These are phyloP conservation scores for Monosporascus sp. DNA, from an alignment of 2,329 filamentous ascomycete genomes.

Conservation along the genomic window DNA sequence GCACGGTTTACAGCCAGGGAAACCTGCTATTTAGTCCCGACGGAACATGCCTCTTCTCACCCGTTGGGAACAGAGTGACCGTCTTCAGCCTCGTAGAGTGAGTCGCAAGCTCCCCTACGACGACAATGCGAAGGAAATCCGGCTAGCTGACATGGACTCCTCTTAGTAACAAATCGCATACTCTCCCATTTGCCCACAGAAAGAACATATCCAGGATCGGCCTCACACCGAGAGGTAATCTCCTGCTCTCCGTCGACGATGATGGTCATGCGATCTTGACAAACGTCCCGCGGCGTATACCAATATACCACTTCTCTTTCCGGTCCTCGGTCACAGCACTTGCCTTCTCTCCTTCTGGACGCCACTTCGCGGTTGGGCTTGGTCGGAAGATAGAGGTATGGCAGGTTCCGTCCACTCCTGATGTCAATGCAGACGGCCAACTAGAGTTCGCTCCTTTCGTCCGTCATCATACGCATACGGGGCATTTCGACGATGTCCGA, in stretches of 20 bases:
- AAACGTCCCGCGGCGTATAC: slow-evolving; percentile 78
- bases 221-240: slow-evolving; percentile 83
- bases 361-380: slow-evolving; percentile 83
- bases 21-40: slow-evolving; percentile 96
- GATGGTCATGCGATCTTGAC: slow-evolving; percentile 91
- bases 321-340: slow-evolving; percentile 76
- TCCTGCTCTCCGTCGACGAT: slow-evolving; percentile 89
- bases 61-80: slow-evolving; percentile 91
- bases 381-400: slow-evolving; percentile 89
- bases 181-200: slow-evolving; percentile 84
- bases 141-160: slow-evolving; percentile 26
- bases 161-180: slow-evolving; percentile 76
- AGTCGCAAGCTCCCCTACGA: slow-evolving; percentile 18
- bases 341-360: slow-evolving; percentile 84
- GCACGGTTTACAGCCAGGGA: slow-evolving; percentile 96
- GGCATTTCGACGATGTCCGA: slow-evolving; percentile 82
- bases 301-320: slow-evolving; percentile 95
- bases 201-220: slow-evolving; percentile 88
- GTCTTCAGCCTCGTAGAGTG: slow-evolving; percentile 97
- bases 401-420: slow-evolving; percentile 89
- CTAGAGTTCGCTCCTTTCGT: slow-evolving; percentile 95
- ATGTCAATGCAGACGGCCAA: slow-evolving; percentile 70
- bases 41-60: slow-evolving; percentile 91
- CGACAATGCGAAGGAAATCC: not conserved
- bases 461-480: slow-evolving; percentile 75